These are phyloP conservation scores for Aphanomyces stellatus DNA, from an alignment of 352 stramenopile genomes.

Conservation along the genomic window DNA sequence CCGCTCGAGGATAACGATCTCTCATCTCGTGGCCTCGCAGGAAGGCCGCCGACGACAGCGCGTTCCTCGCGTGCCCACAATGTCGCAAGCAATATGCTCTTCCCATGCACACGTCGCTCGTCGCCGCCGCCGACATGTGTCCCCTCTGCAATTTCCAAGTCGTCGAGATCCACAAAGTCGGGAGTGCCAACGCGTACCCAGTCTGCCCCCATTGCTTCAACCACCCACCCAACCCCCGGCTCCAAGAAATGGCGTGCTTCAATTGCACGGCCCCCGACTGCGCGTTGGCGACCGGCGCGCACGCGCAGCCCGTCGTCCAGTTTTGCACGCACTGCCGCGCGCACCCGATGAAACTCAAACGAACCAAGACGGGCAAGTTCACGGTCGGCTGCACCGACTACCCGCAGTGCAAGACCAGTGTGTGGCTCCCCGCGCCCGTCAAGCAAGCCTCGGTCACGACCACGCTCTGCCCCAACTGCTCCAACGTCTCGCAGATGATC, in stretches of 20 bases:
- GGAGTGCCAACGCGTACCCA: background rate
- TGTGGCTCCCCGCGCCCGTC: conserved; percentile 9
- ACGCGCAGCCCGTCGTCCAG: conserved; percentile 7
- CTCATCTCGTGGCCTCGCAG: background rate
- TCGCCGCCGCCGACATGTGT: conserved; percentile 9
- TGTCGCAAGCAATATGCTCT: conserved; percentile 22
- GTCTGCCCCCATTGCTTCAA: conserved; percentile 31
- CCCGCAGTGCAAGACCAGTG: background rate
- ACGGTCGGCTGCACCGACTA: conserved; percentile 13
- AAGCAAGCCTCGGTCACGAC: background rate
- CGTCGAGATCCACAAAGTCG: conserved; percentile 20
- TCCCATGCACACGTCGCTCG: conserved; percentile 20
- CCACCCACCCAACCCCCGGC: conserved; percentile 16
- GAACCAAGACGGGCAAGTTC: conserved; percentile 13
- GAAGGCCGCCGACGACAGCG: conserved; percentile 13
- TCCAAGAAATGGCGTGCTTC: conserved; percentile 23
- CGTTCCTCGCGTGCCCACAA: conserved; percentile 20
- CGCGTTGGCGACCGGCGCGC: conserved; percentile 13
- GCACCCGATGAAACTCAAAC: conserved; percentile 14
- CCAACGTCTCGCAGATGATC: conserved; percentile 2
- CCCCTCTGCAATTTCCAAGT: conserved; percentile 28
- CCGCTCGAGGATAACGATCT: too few species aligned
- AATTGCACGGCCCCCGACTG: conserved; percentile 14
- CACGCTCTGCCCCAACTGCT: background rate
- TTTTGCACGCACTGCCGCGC: background rate